Evolutionary conservation across 2,329 filamentous ascomycete genomes (phyloP).

Genomic region (Lithohypha guttulata): DNA sequence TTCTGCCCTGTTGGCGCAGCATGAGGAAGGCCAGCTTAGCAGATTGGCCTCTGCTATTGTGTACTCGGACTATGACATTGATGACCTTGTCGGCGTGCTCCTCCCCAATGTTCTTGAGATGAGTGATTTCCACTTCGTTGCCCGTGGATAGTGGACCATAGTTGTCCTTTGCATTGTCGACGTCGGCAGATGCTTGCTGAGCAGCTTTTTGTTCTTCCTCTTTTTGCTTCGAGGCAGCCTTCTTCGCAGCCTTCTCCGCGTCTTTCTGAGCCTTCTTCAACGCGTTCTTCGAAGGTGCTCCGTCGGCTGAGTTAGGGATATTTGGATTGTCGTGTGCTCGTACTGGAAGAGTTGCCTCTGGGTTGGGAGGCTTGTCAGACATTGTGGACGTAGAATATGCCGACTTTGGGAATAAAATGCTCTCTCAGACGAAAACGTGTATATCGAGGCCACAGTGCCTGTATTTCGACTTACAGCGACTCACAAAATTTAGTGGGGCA

Average conservation of each 20-base stretch:
- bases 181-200: slow-evolving; percentile 16
- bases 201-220: slow-evolving; percentile 33
- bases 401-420: neutral
- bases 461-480: neutral
- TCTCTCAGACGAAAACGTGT: no score
- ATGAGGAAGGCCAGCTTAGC: slow-evolving; percentile 89
- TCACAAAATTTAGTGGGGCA: neutral
- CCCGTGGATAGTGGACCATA: slow-evolving; percentile 62
- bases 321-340: slow-evolving; percentile 19
- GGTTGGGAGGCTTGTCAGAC: slow-evolving; percentile 2
- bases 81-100: slow-evolving; percentile 59
- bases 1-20: slow-evolving; percentile 66
- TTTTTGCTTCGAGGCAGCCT: slow-evolving; percentile 31
- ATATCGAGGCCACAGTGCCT: no score
- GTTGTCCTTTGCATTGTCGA: slow-evolving; percentile 59
- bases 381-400: neutral
- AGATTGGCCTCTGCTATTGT: slow-evolving; percentile 78
- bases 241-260: slow-evolving; percentile 80
- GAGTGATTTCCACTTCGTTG: slow-evolving; percentile 43
- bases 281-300: slow-evolving; percentile 60
- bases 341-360: slow-evolving; percentile 12
- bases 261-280: slow-evolving; percentile 83
- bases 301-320: slow-evolving; percentile 17
- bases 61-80: slow-evolving; percentile 67
- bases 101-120: slow-evolving; percentile 53